Conservation (phyloP, 495 filamentous ascomycete species). For the Lophium mytilinum region DNA sequence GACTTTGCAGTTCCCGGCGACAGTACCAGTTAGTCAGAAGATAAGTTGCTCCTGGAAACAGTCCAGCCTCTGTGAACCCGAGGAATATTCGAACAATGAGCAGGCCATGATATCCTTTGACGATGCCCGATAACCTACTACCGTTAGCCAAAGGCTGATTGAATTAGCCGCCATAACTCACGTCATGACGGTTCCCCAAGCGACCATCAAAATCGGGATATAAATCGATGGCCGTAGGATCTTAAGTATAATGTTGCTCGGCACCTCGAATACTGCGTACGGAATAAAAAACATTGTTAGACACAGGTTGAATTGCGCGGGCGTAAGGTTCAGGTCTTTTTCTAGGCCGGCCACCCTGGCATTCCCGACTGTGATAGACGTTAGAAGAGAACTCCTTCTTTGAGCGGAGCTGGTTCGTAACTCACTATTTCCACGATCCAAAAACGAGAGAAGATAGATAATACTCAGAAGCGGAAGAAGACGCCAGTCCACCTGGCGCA, state of each 20-base stretch:
- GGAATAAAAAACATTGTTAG: constrained; percentile 37
- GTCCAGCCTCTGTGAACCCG: constrained; percentile 31
- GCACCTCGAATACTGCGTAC: constrained; percentile 28
- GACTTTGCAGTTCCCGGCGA: constrained; percentile 30
- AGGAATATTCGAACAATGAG: constrained; percentile 24
- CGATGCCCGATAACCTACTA: constrained; percentile 28
- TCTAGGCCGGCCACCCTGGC: constrained; percentile 21
- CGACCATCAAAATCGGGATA: constrained; percentile 27
- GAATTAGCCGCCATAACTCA: background rate
- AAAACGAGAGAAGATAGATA: constrained; percentile 21
- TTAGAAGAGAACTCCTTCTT: background rate
- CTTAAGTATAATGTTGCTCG: constrained; percentile 27
- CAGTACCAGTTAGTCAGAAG: constrained; percentile 33
- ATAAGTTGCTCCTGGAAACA: constrained; percentile 33
- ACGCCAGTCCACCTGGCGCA: constrained; percentile 18
- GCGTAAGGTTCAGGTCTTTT: constrained; percentile 13
- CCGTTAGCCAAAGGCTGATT: constrained; percentile 34
- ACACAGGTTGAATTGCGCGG: constrained; percentile 16
- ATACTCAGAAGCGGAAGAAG: constrained; percentile 17
- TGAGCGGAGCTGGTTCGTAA: background rate
- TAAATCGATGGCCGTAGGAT: constrained; percentile 12
- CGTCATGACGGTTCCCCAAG: constrained; percentile 50
- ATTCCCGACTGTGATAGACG: constrained; percentile 16
- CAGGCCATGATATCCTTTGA: constrained; percentile 17
- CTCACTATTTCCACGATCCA: constrained; percentile 31